Base-by-base conservation (phyloP, 768 basidiomycete genomes). In the Chiua virens region DNA sequence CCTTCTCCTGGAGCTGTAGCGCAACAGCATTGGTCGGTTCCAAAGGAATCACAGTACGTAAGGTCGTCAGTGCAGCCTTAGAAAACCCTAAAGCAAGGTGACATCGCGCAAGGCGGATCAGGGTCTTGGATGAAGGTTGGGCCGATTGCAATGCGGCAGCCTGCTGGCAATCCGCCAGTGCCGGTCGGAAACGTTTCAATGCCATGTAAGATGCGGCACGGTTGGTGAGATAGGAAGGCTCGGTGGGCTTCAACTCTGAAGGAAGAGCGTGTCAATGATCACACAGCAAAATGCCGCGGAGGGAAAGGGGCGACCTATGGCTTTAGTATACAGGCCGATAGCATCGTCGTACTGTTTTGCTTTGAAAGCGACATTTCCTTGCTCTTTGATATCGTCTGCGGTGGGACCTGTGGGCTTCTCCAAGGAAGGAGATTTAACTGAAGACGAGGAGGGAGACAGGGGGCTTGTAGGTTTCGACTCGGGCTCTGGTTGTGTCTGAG, bases 141-240 rank as follows among this genome's bases (percentile, higher is more conserved):
- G 72, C 64, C 8, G 83, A 67, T 69, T 92, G 89, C 6, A 92
- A 73, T 0, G 80, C 68, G 1, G 80, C 76, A 5, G 91, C 92
- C 32, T 75, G 75, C 65, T 90, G 90, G 61, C 90, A 93, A 63
- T 95, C 92, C 34, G 77, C 78, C 17, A 93, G 74, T 0, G 92
- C 92, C 0, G 74, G 71, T 28, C 82, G 76, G 75, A 87, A 94
- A 30, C 81, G 81, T 64, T 92, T 92, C 45, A 89, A 64, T 0
- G 83, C 81, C 81, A 95, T 94, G 64, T 86, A 81, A 3, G 91
- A 85, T 0, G 92, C 92, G 0, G 92, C 92, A 25, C 92, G 83
- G 66, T 95, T 95, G 1, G 90, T 89, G 54, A 86, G 74, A 63
- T 87, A 94, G 3, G 87, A 78, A 1, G 91, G 82, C 67, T 93